These are phyloP conservation scores for Elsinoe perseae DNA, from an alignment of 2,329 filamentous ascomycete species.

Conservation along the genomic window DNA sequence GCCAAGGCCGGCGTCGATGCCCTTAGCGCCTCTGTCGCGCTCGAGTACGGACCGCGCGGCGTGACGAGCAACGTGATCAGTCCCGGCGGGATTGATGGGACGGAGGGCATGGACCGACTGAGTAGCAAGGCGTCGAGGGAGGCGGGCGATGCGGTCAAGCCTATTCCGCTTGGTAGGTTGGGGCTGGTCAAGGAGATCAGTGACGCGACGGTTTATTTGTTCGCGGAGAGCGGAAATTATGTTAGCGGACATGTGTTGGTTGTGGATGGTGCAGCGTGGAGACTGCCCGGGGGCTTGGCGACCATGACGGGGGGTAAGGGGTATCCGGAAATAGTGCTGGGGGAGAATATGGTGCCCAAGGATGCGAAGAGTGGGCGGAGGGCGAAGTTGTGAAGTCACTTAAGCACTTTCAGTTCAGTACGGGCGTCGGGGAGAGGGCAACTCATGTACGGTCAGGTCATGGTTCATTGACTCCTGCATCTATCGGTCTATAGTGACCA, in stretches of 20 bases:
- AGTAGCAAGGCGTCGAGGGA: neutral
- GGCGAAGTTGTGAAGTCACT: conserved; percentile 48
- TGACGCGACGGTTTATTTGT: conserved; percentile 83
- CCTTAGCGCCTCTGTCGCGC: conserved; percentile 66
- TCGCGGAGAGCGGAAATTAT: conserved; percentile 77
- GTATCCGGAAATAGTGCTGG: conserved; percentile 55
- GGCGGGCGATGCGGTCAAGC: conserved; percentile 23
- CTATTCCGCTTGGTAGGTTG: conserved; percentile 65
- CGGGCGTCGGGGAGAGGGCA: too few relatives aligned
- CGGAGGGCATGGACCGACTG: conserved; percentile 54
- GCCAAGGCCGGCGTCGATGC: conserved; percentile 90
- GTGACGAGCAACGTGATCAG: conserved; percentile 83
- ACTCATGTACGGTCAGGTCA: neutral
- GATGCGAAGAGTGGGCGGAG: conserved; percentile 53
- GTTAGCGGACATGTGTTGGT: conserved; percentile 78
- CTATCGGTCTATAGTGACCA: neutral
- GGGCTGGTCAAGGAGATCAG: conserved; percentile 82
- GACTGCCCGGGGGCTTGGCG: conserved; percentile 21
- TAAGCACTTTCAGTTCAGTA: too few relatives aligned
- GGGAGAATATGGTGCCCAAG: conserved; percentile 41
- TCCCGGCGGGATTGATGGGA: conserved; percentile 76
- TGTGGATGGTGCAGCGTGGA: conserved; percentile 51
- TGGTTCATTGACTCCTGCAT: neutral
- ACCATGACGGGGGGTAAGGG: conserved; percentile 18
- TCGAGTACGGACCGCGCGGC: conserved; percentile 85